These are phyloP conservation scores for Sugiyamaella valdiviana DNA, from an alignment of 805 yeast genomes.

Conservation along the genomic window DNA sequence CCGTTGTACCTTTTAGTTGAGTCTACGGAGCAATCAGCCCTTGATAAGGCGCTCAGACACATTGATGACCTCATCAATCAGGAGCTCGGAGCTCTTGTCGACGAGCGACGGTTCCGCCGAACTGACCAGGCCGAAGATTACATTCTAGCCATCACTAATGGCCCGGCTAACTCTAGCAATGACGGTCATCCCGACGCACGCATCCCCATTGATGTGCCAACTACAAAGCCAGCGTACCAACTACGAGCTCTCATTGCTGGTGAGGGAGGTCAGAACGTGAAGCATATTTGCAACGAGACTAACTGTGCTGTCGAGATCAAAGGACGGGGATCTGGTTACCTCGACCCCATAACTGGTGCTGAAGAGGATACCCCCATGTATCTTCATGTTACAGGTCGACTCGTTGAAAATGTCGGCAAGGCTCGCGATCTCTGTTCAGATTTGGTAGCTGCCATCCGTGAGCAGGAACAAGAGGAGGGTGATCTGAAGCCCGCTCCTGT, in stretches of 20 bases:
- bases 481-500: background rate
- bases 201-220: constrained; percentile 12
- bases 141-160: constrained; percentile 4
- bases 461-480: constrained; percentile 15
- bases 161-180: constrained; percentile 5
- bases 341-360: constrained; percentile 27
- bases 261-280: constrained; percentile 31
- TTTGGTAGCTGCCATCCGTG: constrained; percentile 25
- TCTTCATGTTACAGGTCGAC: constrained; percentile 26
- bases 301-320: constrained; percentile 31
- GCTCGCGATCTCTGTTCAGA: constrained; percentile 28
- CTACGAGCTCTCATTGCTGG: constrained; percentile 33
- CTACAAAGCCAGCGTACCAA: constrained; percentile 18
- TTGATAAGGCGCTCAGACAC: constrained; percentile 58
- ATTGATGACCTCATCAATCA: constrained; percentile 47
- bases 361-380: constrained; percentile 31
- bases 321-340: constrained; percentile 33
- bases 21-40: constrained; percentile 43
- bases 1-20: constrained; percentile 44
- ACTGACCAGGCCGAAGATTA: constrained; percentile 16
- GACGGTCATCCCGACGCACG: constrained; percentile 20
- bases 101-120: constrained; percentile 25
- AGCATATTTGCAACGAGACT: constrained; percentile 32
- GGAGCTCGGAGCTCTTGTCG: constrained; percentile 26
- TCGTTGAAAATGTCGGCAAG: constrained; percentile 18